Conservation (phyloP, 352 stramenopile species). For the Hyaloperonospora arabidopsidis region DNA sequence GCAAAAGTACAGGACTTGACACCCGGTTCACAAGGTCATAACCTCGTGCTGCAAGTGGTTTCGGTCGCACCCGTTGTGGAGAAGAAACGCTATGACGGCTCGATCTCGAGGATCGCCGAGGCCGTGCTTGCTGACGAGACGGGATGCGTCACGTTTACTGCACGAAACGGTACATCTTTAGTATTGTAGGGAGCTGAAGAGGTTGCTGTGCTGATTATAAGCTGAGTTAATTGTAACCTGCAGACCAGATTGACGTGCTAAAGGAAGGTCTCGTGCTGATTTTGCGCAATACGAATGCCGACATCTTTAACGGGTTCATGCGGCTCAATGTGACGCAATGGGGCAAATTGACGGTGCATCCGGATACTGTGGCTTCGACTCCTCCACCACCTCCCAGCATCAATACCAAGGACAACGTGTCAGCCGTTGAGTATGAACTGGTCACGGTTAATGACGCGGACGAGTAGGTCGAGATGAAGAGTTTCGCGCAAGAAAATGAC, state of each 20-base stretch:
- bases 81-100: constrained; percentile 70
- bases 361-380: constrained; percentile 68
- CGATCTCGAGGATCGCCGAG: constrained; percentile 60
- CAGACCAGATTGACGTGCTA: constrained; percentile 74
- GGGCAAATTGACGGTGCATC: constrained; percentile 68
- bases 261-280: constrained; percentile 51
- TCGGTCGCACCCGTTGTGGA: constrained; percentile 47
- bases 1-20: constrained; percentile 70
- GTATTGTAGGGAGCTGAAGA: background rate
- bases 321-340: constrained; percentile 79
- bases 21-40: constrained; percentile 70
- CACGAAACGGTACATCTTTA: constrained; percentile 49
- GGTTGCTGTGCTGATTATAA: background rate
- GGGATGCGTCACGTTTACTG: constrained; percentile 72
- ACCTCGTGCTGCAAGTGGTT: constrained; percentile 68
- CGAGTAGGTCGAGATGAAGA: constrained; percentile 20
- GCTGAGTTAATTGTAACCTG: constrained; percentile 2
- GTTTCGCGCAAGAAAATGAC: constrained; percentile 12
- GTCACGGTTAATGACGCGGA: constrained; percentile 64
- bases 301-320: constrained; percentile 84
- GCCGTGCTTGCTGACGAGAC: constrained; percentile 75
- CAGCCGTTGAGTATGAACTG: constrained; percentile 76
- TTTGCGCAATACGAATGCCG: constrained; percentile 73
- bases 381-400: constrained; percentile 37
- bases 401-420: constrained; percentile 70